Conservation (phyloP, 495 filamentous ascomycete species). For the Penicillium coprophilum region DNA sequence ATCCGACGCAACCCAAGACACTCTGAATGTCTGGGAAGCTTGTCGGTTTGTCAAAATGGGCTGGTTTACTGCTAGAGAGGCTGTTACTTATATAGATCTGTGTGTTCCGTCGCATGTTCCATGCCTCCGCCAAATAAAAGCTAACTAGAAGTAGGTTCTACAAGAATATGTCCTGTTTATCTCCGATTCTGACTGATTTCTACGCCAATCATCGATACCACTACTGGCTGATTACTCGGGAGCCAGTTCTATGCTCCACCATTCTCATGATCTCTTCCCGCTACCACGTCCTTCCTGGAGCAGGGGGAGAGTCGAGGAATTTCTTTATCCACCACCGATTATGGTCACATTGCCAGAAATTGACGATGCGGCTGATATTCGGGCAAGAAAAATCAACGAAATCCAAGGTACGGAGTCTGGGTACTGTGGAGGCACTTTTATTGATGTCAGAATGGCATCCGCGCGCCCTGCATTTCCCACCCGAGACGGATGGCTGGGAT, state of each 20-base stretch:
- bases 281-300: conserved; percentile 52
- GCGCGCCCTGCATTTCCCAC: conserved; percentile 53
- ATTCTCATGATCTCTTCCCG: conserved; percentile 57
- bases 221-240: conserved; percentile 43
- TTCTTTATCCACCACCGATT: conserved; percentile 56
- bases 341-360: conserved; percentile 54
- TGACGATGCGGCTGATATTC: conserved; percentile 51
- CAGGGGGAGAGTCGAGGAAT: conserved; percentile 51
- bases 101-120: conserved; percentile 38
- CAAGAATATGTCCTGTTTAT: conserved; percentile 51
- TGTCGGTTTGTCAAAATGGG: conserved; percentile 55
- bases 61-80: conserved; percentile 54
- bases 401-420: conserved; percentile 47
- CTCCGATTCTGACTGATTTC: conserved; percentile 53
- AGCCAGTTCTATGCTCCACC: conserved; percentile 50
- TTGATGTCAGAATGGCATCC: conserved; percentile 59
- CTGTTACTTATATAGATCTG: conserved; percentile 48
- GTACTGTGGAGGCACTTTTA: conserved; percentile 52
- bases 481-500: conserved; percentile 52
- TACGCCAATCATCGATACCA: conserved; percentile 50
- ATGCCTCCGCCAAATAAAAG: not conserved
- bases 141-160: conserved; percentile 51
- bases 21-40: conserved; percentile 48
- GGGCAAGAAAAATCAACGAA: conserved; percentile 51
- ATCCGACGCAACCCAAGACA: conserved; percentile 32